Base-by-base conservation (phyloP, 768 basidiomycete species). In the Lentinula detonsa region DNA sequence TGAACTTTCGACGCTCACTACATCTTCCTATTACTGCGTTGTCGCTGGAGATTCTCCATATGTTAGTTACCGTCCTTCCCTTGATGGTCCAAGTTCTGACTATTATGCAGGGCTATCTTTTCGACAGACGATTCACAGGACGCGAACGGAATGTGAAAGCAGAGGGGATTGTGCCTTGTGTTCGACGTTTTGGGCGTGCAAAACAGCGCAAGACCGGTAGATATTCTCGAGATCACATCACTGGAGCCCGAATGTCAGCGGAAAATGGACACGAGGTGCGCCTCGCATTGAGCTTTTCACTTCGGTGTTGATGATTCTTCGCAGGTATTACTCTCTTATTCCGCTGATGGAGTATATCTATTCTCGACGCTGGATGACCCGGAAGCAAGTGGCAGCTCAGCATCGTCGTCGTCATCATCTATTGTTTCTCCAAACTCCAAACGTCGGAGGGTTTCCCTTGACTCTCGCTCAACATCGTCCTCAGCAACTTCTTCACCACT, bases 21-120 rank as follows among this genome's bases (percentile, higher is more conserved):
- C 90, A 23, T 93, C 93, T 16, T 83, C 88, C 2, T 75, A 42
- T 13, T 42, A 56, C 15, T 56, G 55, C 28, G 86, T 94, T 18
- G 91, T 94, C 37, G 92, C 90, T 3, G 93, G 93, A 37, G 84
- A 88, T 64, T 85, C 88, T 0, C 83, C 86, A 48, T 88, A 84
- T 69, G 93, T 93, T 66, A 65, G 87, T 79, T 18, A 46, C n/a
- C 3, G 18, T 49, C 8, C 16, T 40, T 35, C 34, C 50, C 7
- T 18, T 16, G 46, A 34, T 35, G 61, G 7, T 16, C 54, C 21
- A 34, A 11, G 11, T 18, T 42, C 18, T 8, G 33, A 31, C 18
- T 18, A 28, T 15, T 7, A 21, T 33, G 35, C 69, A 91, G 88
- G 91, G 86, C 1, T 91, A 85, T 70, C 79, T 96, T 2, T 95